Base-by-base conservation (phyloP, 768 basidiomycete species). In the Amanita thiersii region DNA sequence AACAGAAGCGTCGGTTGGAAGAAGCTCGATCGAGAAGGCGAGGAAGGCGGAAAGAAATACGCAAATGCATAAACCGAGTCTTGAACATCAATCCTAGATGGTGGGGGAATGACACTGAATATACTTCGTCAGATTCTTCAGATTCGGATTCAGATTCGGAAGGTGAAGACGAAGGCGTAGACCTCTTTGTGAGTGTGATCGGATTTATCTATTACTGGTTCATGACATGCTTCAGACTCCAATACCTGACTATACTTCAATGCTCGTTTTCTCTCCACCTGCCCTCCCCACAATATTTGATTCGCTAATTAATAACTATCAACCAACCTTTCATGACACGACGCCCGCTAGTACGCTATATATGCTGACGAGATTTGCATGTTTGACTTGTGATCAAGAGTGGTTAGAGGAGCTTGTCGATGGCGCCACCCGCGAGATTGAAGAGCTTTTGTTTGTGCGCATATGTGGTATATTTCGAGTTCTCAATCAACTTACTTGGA, bases 331-430 rank as follows among this genome's bases (percentile, higher is more conserved):
- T 35, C 74, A 76, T 37, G 82, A 91, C 59, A 63, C 83, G 2
- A 79, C 91, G 24, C 93, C 96, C 11, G 96, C 94, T 20, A 97
- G 94, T 56, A 79, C 78, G 8, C 64, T 99, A 37, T 96, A 92
- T 60, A 75, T 96, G 64, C 73, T 92, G 39, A 82, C 90, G 9
- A 79, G 92, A 33, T 99, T 94, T 61, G 96, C 96, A n/a, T 83
- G 81, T 49, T 63, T 89, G 20, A 81, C 77, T n/a, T 91, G 90
- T 54, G 90, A 92, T 56, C 79, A 86, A 49, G 79, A 78, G 1
- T 92, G 94, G 87, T 65, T 97, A 18, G 92, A 94, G 58, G 92
- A 96, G 56, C 69, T 99, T 19, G 75, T 98, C 40, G 77, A 93
- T 26, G 86, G 86, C 12, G 89, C 89, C 0, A 86, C 92, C 14